Evolutionary conservation across 2,329 filamentous ascomycete species (phyloP), one percentile per base, ranked within the genome.

Genomic region (Claviceps citrina): DNA sequence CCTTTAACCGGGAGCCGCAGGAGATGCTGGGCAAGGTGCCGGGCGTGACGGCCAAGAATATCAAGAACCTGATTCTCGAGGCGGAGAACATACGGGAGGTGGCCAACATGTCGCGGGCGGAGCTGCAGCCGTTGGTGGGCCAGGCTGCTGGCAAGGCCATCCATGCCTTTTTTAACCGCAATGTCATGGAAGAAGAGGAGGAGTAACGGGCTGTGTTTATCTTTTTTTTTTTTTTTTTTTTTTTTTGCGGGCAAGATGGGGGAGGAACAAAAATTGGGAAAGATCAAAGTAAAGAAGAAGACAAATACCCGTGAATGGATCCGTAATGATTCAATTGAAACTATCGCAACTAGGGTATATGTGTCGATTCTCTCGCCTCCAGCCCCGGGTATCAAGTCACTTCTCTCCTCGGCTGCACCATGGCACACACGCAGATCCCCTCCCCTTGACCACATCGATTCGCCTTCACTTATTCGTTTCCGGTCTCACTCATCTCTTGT

Each of bases 21-120:
- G 89, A 96, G 55, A 93, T 96, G 84, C 62, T 98, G 46, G 68
- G 80, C 22, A 73, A 76, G 2, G 78, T 96, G 10, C 91, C 91
- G 0, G 91, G 91, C 0, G 74, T 96, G 12, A 89, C 76, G 26
- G 77, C 78, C 9, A 81, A 84, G 61, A 86, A 84, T 45, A 67
- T 93, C 26, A 76, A 74, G 52, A 76, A 73, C 45, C 51, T 98
- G 34, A 76, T 81, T 26, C 53, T 86, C 16, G 73, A 83, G 54
- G 75, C 80, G 47, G 79, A 81, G 47, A 93, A 77, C 59, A 67
- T 98, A 26, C 66, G 70, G 39, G 86, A 93, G 51, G 68, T 98
- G 48, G 85, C 85, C 25, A 94, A 95, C 60, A 84, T 93, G 75
- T 68, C 67, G n/a, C 68, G 78, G 43, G 70, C 71, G 36, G 81